These are phyloP conservation scores for Penicillium capsulatum DNA, from an alignment of 2,329 filamentous ascomycete genomes.

Conservation along the genomic window DNA sequence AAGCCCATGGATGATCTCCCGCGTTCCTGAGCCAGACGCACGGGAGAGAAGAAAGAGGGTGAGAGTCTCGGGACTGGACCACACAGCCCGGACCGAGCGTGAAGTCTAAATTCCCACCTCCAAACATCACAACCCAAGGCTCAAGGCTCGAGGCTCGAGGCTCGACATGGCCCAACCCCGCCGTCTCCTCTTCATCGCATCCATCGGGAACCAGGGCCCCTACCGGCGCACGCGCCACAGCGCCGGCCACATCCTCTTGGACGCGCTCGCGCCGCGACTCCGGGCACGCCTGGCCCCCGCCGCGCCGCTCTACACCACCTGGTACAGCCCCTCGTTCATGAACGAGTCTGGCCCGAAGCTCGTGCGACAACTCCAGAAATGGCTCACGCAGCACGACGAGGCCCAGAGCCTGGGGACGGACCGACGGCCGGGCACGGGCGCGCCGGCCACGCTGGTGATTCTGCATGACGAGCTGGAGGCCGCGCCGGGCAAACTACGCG, in stretches of 20 bases:
- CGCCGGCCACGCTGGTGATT: constrained; percentile 57
- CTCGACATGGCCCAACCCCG: constrained; percentile 12
- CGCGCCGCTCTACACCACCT: constrained; percentile 42
- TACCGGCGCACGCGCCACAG: constrained; percentile 80
- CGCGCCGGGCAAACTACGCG: constrained; percentile 61
- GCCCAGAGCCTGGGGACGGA: background rate
- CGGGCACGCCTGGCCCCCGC: constrained; percentile 41
- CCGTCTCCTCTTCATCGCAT: constrained; percentile 67
- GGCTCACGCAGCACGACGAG: constrained; percentile 19
- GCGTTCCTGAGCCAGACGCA: background rate
- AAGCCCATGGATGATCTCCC: too few relatives aligned
- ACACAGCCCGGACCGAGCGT: too few relatives aligned
- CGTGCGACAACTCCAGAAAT: constrained; percentile 57
- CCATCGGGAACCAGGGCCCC: constrained; percentile 74
- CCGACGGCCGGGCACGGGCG: background rate
- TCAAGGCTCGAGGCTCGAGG: too few relatives aligned
- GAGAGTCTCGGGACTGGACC: background rate
- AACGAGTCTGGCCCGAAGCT: constrained; percentile 76
- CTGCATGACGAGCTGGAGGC: constrained; percentile 87
- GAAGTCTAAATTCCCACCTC: too few relatives aligned
- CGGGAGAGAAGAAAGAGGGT: background rate
- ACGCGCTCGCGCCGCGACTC: constrained; percentile 54
- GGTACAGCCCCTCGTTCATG: constrained; percentile 76
- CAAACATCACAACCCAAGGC: too few relatives aligned
- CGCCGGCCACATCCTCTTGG: constrained; percentile 75